Evolutionary conservation across 2,329 filamentous ascomycete genomes (phyloP).

Genomic region (Leptosphaerulina australis): DNA sequence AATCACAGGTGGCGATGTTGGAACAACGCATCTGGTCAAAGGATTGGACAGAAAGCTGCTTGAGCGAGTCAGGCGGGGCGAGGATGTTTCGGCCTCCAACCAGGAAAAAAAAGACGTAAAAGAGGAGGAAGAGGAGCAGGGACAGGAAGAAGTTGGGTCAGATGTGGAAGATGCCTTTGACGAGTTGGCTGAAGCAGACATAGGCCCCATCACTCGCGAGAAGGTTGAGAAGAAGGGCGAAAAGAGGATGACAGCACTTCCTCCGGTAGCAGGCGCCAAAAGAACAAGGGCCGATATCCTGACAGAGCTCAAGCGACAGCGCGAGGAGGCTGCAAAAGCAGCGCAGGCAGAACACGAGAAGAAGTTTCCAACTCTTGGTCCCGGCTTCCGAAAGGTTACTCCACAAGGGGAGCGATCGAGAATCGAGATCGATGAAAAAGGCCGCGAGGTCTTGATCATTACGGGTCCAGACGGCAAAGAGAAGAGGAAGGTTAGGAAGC

Average conservation of each 20-base stretch:
- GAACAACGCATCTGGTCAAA: constrained; percentile 86
- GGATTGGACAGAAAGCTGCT: constrained; percentile 86
- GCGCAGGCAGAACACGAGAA: constrained; percentile 51
- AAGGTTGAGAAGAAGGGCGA: constrained; percentile 60
- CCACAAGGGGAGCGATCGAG: constrained; percentile 57
- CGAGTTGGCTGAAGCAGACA: constrained; percentile 67
- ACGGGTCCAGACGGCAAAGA: constrained; percentile 65
- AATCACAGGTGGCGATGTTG: constrained; percentile 80
- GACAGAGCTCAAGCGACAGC: constrained; percentile 63
- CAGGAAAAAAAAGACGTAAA: constrained; percentile 46
- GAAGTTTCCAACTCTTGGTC: constrained; percentile 56
- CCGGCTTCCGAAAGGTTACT: constrained; percentile 61
- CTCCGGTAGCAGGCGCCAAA: constrained; percentile 55
- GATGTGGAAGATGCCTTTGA: constrained; percentile 56
- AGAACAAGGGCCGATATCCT: constrained; percentile 65
- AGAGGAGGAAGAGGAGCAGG: constrained; percentile 33
- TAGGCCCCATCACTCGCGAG: constrained; percentile 70
- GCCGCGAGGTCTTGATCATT: constrained; percentile 63
- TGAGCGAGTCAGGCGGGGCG: constrained; percentile 70
- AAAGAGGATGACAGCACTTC: constrained; percentile 52
- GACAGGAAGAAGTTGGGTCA: constrained; percentile 32
- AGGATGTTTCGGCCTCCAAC: constrained; percentile 54
- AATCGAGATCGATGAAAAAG: constrained; percentile 62
- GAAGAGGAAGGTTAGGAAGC: constrained; percentile 66
- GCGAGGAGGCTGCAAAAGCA: constrained; percentile 52